Percentiles rank a stretch among this genome's conserved stretches.
Evolutionary conservation across 305 asterid species (phyloP).

Genomic region (Fraxinus velutina): DNA sequence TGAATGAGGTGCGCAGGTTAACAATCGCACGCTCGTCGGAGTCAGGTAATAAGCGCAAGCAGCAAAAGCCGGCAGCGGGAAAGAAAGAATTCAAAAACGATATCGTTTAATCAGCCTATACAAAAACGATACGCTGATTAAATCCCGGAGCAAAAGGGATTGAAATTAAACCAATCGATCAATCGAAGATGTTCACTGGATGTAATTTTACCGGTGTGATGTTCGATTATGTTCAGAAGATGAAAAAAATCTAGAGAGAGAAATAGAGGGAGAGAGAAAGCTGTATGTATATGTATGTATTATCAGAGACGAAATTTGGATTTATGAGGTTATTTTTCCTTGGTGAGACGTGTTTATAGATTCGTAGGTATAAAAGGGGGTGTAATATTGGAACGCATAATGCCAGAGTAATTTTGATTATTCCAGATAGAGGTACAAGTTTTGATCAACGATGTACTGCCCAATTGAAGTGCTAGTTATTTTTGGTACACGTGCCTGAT

Average conservation of each 20-base stretch:
- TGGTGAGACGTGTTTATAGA: constrained; percentile 4
- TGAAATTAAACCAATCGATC: constrained; percentile 32
- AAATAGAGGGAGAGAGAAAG: constrained; percentile 22
- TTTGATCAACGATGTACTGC: not conserved
- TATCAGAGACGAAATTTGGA: not conserved
- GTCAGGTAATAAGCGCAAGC: constrained; percentile 30
- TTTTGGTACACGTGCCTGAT: not conserved
- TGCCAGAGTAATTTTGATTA: constrained; percentile 2
- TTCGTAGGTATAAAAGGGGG: not conserved
- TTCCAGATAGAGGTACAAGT: not conserved
- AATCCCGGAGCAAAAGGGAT: constrained; percentile 21
- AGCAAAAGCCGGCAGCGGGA: constrained; percentile 59
- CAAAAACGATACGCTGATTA: not conserved
- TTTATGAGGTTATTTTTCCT: constrained; percentile 7
- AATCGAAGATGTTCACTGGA: constrained; percentile 40
- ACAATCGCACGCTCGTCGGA: constrained; percentile 36
- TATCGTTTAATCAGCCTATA: constrained; percentile 34
- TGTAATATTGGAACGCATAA: not conserved
- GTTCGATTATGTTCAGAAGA: constrained; percentile 48
- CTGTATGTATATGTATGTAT: not conserved
- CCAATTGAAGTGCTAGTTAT: not conserved
- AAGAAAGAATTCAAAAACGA: constrained; percentile 48
- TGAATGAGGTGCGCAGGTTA: constrained; percentile 23
- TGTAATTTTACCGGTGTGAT: constrained; percentile 35
- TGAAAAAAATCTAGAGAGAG: constrained; percentile 9